Base-by-base conservation (phyloP, 164 flowering plant genomes). In the Santalum album region DNA sequence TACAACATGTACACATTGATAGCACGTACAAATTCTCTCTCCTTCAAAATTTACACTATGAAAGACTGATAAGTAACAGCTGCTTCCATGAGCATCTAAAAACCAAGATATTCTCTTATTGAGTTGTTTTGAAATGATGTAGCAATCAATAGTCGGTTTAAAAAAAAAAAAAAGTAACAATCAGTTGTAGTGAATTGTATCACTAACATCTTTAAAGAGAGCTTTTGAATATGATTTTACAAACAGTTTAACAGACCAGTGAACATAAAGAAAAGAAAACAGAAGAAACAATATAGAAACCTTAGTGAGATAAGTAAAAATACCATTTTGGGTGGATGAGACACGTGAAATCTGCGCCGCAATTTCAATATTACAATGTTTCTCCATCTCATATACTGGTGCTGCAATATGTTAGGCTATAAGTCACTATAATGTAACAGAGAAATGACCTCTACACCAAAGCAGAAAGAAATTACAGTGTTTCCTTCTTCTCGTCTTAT, bases 281-380 rank as follows among this genome's bases (percentile, higher is more conserved):
- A 7, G 22, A 49, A 48, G n/a, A 53, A 10, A 40, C 23, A 40
- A 58, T 29, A 20, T 17, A 36, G 23, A 35, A 58, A 10, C 12
- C 24, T 35, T 19, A 43, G 15, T 54, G 51, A 48, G 59, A 58
- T 18, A 73, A 69, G 34, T 51, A 25, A n/a, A 55, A 35, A 16
- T 83, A 88, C 98, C 95, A 69, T 67, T 73, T 63, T 76, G 80
- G 42, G 56, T 46, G 5, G 83, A 69, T 42, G 91, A 63, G 25
- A 80, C 60, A 25, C 73, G 84, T 23, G 96, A 79, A 61, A 92
- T 55, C 64, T 87, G 91, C 40, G 94, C 99, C 14, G 96, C 79
- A 56, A 92, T 79, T 77, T 92, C 95, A 56, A 92, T 74, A 65
- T 89, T 92, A 63, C 99, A 92, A 69, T 78, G 96, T 59, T 86